A percentile compares a stretch with the other conserved stretches of the same genome.
phyloP scores from a whole-genome alignment of 2,329 filamentous ascomycete species.

The Aplosporella prunicola region DNA sequence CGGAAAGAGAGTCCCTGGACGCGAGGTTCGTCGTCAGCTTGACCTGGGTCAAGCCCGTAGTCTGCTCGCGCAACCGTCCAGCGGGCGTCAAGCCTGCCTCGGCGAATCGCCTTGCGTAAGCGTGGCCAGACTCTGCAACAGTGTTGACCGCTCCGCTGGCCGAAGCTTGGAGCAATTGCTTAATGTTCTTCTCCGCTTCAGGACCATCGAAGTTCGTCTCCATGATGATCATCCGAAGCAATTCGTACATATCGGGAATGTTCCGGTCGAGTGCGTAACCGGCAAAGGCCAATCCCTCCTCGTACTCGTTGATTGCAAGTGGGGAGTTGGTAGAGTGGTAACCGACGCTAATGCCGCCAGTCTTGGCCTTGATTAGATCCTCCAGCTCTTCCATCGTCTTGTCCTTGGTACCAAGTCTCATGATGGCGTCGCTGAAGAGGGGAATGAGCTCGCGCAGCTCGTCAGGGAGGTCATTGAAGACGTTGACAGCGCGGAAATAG shows the following conservation, averaged over 20 bases:
- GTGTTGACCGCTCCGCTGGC: slow-evolving; percentile 86
- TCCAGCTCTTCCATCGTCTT: slow-evolving; percentile 92
- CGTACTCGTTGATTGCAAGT: slow-evolving; percentile 56
- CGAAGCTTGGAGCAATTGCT: slow-evolving; percentile 75
- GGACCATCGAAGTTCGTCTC: slow-evolving; percentile 86
- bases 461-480: slow-evolving; percentile 67
- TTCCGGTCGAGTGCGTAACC: slow-evolving; percentile 87
- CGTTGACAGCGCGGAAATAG: slow-evolving; percentile 86
- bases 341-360: slow-evolving; percentile 76
- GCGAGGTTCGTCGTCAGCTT: slow-evolving; percentile 74
- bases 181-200: slow-evolving; percentile 70
- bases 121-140: slow-evolving; percentile 83
- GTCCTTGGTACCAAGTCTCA: slow-evolving; percentile 81
- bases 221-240: slow-evolving; percentile 67
- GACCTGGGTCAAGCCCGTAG: slow-evolving; percentile 83
- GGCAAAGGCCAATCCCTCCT: slow-evolving; percentile 73
- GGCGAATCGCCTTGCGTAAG: slow-evolving; percentile 74
- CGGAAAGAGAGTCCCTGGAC: slow-evolving; percentile 60
- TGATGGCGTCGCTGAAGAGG: slow-evolving; percentile 82
- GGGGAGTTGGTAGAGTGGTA: slow-evolving; percentile 78
- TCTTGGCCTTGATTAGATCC: slow-evolving; percentile 92
- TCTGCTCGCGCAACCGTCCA: slow-evolving; percentile 68
- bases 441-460: slow-evolving; percentile 79
- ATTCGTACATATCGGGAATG: slow-evolving; percentile 80
- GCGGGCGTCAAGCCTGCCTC: slow-evolving; percentile 67